phyloP scores from a whole-genome alignment of 257 asterid genomes.

The Lantana camara region DNA sequence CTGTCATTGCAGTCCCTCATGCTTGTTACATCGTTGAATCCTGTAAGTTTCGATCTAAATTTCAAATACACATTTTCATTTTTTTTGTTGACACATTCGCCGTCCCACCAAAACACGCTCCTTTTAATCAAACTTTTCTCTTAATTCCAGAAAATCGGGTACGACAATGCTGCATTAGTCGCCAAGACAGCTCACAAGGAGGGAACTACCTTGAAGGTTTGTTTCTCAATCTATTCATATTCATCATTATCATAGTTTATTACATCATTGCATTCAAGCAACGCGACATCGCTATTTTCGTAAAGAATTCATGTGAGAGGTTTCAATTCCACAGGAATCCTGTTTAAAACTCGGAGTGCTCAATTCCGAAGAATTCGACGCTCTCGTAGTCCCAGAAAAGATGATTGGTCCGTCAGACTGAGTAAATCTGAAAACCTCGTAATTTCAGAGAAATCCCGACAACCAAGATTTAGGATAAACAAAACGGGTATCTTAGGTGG shows the following conservation, averaged over 20 bases:
- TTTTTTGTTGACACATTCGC: neutral
- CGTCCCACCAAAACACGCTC: neutral
- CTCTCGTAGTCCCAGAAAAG: slow-evolving; percentile 86
- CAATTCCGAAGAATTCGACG: slow-evolving; percentile 72
- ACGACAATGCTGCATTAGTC: slow-evolving; percentile 92
- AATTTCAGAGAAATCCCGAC: slow-evolving; percentile 1
- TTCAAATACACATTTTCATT: too few relatives aligned
- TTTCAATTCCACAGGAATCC: slow-evolving; percentile 78
- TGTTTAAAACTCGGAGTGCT: slow-evolving; percentile 83
- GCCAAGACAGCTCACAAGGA: slow-evolving; percentile 99
- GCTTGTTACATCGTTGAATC: slow-evolving; percentile 97
- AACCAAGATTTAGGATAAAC: slow-evolving; percentile 4
- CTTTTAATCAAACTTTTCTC: slow-evolving; percentile 22
- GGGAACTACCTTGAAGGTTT: slow-evolving; percentile 87
- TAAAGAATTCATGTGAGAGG: too few relatives aligned
- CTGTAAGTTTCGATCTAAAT: slow-evolving; percentile 51
- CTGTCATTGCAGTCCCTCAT: slow-evolving; percentile 84
- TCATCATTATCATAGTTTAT: neutral
- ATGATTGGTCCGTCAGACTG: slow-evolving; percentile 89
- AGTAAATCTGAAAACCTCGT: slow-evolving; percentile 14
- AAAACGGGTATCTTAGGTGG: neutral
- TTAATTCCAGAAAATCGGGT: slow-evolving; percentile 83
- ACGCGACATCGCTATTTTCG: too few relatives aligned
- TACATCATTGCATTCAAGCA: too few relatives aligned
- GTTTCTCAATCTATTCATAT: slow-evolving; percentile 3